These are phyloP conservation scores for Metarhizium album DNA, from an alignment of 2,329 filamentous ascomycete genomes.

Conservation along the genomic window DNA sequence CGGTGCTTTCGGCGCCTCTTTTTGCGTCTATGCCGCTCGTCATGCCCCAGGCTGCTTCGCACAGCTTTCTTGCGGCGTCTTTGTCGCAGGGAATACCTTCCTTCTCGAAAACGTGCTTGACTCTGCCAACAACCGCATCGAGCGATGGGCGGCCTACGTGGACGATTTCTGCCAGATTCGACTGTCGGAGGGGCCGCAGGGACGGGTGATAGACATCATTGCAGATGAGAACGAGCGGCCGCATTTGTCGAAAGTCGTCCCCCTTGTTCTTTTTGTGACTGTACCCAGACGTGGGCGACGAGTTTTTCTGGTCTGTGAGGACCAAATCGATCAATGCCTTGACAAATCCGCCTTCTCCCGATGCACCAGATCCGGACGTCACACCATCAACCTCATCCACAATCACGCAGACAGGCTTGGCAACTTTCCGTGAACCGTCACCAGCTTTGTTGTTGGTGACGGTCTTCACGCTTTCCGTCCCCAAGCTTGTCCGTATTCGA, in stretches of 20 bases:
- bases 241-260: constrained; percentile 76
- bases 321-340: constrained; percentile 90
- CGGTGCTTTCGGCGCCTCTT: constrained; percentile 55
- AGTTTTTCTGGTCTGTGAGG: constrained; percentile 73
- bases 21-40: constrained; percentile 59
- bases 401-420: constrained; percentile 81
- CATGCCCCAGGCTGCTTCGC: constrained; percentile 75
- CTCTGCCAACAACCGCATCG: constrained; percentile 70
- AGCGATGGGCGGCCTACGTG: constrained; percentile 83
- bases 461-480: constrained; percentile 84
- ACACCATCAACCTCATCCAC: constrained; percentile 97
- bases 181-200: constrained; percentile 75
- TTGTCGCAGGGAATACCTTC: constrained; percentile 83
- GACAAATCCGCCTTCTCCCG: constrained; percentile 88
- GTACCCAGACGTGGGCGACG: constrained; percentile 14
- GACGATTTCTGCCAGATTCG: constrained; percentile 75
- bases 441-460: constrained; percentile 51
- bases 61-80: constrained; percentile 77
- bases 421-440: constrained; percentile 52
- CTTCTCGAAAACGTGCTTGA: constrained; percentile 77
- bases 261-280: constrained; percentile 56
- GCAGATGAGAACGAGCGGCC: constrained; percentile 88
- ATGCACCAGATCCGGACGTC: constrained; percentile 63
- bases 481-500: constrained; percentile 80
- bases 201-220: constrained; percentile 95